Evolutionary conservation across 352 stramenopile genomes (phyloP), one percentile per base, ranked within the genome.

Genomic region (Pythium folliculosum): DNA sequence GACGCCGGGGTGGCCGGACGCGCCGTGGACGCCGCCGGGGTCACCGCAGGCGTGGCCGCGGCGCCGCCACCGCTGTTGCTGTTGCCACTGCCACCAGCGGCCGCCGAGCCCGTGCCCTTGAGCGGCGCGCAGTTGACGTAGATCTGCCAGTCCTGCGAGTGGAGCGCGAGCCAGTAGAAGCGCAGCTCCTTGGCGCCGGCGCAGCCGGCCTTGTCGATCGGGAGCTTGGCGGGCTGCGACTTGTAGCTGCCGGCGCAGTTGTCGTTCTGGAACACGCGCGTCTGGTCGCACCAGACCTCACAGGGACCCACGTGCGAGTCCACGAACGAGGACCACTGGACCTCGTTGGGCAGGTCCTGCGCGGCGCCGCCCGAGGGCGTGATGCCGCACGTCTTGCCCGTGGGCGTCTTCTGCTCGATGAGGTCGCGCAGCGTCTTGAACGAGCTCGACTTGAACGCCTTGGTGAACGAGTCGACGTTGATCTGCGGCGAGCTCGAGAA

Each of bases 221-320:
- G 63, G 14, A 80, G 51, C 48, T 71, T 73, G 50, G 60, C 69
- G 0, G 64, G 57, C n/a, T 32, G 47, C 8, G 44, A 9, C 12
- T 62, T 22, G 60, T 73, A 72, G 56, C 72, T 72, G 9, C 49
- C 51, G 5, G 66, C 53, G 47, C 63, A 73, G 56, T 80, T 75
- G 10, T 73, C 60, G 35, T 77, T 60, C 40, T 77, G 54, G 51
- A 72, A 77, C 9, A 70, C 66, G 27, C 57, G 66, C 23, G 37
- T 77, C 47, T 73, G 66, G 70, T 77, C 70, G 64, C 65, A 80
- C 70, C 73, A 80, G 38, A 77, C 49, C 62, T 80, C 69, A 44
- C 63, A 72, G 45, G 69, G 73, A n/a, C 73, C 73, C 19, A 69
- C 49, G 60, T 76, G 70, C 2, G 66, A 73, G n/a, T 60, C 25